Percentiles rank a stretch among this genome's conserved stretches.
These are phyloP conservation scores for Tubosaeta brunneosetosa DNA, from an alignment of 768 basidiomycete species.

Conservation along the genomic window DNA sequence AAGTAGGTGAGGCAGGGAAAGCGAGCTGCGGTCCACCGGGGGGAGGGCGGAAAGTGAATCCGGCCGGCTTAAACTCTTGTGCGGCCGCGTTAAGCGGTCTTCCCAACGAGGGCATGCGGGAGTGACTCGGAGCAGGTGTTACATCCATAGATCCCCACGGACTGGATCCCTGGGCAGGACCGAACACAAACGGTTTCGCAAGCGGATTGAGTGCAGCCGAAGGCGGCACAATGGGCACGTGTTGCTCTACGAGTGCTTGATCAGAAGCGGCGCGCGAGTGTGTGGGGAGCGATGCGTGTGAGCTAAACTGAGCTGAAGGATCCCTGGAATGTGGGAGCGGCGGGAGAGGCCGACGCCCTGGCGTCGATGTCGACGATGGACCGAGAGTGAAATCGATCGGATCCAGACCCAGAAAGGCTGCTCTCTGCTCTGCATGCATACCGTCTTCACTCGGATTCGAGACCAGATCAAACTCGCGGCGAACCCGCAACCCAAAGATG, in stretches of 20 bases:
- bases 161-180: conserved; percentile 35
- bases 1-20: conserved; percentile 27
- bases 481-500: conserved; percentile 37
- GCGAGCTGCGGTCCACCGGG: conserved; percentile 57
- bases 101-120: conserved; percentile 44
- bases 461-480: conserved; percentile 62
- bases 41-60: conserved; percentile 76
- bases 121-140: conserved; percentile 36
- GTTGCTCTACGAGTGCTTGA: conserved; percentile 34
- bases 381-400: conserved; percentile 43
- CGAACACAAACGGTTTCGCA: conserved; percentile 84
- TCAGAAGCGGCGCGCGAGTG: conserved; percentile 54
- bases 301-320: conserved; percentile 56
- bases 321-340: conserved; percentile 63
- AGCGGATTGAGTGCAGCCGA: conserved; percentile 58
- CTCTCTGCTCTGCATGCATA: conserved; percentile 28
- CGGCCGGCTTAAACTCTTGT: conserved; percentile 72
- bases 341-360: conserved; percentile 48
- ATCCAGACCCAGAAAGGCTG: conserved; percentile 43
- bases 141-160: conserved; percentile 34
- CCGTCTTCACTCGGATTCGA: conserved; percentile 87
- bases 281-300: conserved; percentile 55
- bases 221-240: conserved; percentile 14
- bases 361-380: conserved; percentile 41
- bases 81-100: conserved; percentile 77